Base-by-base conservation (phyloP, 352 stramenopile genomes). In the Phytopythium oedochilum region DNA sequence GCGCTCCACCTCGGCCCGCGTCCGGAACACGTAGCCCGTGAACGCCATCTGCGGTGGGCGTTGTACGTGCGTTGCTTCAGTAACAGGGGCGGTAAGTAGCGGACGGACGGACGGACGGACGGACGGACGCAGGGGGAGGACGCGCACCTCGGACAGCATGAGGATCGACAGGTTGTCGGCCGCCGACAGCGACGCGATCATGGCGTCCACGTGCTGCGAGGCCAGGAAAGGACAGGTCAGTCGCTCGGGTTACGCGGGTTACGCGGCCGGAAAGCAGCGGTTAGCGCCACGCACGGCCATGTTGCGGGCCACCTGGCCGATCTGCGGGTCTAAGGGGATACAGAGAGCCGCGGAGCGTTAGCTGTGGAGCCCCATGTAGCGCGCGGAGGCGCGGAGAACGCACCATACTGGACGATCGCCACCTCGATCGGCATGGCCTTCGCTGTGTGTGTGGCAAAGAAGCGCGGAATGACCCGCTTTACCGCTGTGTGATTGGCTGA, bases 371-470 rank as follows among this genome's bases (percentile, higher is more conserved):
- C 34, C 11, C 11, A 42, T 26, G 0, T n/a, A 11, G 3, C 11
- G 20, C 9, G 40, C 28, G 5, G 15, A 36, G 23, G 23, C 15
- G 15, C 8, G 12, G n/a, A 60, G 47, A 40, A 44, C 76, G 57
- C 57, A 91, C 81, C 81, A 73, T 87, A 91, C 64, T 93, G 80
- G 26, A 93, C 77, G 61, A 93, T 89, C 49, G 66, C 81, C 34
- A 89, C 65, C 61, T 81, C 77, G 73, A 93, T 86, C 8, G n/a
- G 5, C 38, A 26, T 20, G 2, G 17, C 9, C 35, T 8, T 22
- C 14, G 35, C 17, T 22, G 7, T 8, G 17, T 1, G 5, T 11
- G 0, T 44, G n/a, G n/a, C n/a, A n/a, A n/a, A n/a, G n/a, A n/a
- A n/a, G n/a, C n/a, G n/a, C n/a, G n/a, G n/a, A n/a, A n/a, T n/a